Percentiles rank a stretch among this genome's conserved stretches.
Conservation (phyloP, 495 filamentous ascomycete species). For the Penicillium roqueforti region DNA sequence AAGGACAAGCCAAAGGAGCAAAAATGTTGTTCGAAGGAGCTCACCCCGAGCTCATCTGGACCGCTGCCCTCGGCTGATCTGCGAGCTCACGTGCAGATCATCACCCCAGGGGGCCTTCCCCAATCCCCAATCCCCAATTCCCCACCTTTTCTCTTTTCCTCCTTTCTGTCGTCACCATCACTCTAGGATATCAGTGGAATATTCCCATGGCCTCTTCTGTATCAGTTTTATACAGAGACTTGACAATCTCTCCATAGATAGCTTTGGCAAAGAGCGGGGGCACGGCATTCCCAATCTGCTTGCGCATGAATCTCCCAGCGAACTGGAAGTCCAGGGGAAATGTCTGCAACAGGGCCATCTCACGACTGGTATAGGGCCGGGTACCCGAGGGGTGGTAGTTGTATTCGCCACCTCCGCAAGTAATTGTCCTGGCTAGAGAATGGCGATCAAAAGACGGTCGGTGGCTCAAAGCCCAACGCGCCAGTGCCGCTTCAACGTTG, state of each 20-base stretch:
- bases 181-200: neutral
- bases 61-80: slow-evolving; percentile 3
- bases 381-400: slow-evolving; percentile 66
- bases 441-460: slow-evolving; percentile 41
- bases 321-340: slow-evolving; percentile 70
- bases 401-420: slow-evolving; percentile 60
- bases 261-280: slow-evolving; percentile 60
- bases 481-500: slow-evolving; percentile 30
- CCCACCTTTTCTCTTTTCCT: neutral
- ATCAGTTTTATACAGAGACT: slow-evolving; percentile 56
- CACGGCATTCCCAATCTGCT: slow-evolving; percentile 86
- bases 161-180: neutral
- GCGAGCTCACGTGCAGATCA: neutral
- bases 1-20: neutral
- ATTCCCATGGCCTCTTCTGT: slow-evolving; percentile 20
- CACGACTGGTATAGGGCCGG: slow-evolving; percentile 64
- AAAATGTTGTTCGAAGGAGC: neutral
- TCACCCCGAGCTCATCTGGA: neutral
- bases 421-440: slow-evolving; percentile 58
- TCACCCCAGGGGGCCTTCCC: neutral
- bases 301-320: slow-evolving; percentile 39
- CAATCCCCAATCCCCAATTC: neutral
- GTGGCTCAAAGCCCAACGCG: slow-evolving; percentile 15
- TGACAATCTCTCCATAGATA: slow-evolving; percentile 55
- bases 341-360: slow-evolving; percentile 70